These are phyloP conservation scores for Saccharomycopsis sp. DNA, from an alignment of 805 yeast species.

Conservation along the genomic window DNA sequence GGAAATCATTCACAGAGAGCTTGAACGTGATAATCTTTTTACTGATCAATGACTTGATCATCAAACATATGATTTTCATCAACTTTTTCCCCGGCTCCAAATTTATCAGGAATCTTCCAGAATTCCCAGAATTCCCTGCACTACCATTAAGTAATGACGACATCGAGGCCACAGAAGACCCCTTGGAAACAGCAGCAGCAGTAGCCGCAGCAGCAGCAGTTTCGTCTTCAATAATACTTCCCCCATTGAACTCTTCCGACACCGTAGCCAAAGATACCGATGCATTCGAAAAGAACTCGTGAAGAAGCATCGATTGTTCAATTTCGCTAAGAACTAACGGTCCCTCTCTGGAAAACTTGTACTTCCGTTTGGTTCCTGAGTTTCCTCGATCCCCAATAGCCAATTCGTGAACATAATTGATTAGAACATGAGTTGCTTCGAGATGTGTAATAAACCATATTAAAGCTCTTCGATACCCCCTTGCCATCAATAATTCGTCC, in stretches of 20 bases:
- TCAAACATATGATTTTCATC: conserved; percentile 52
- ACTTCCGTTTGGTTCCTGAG: conserved; percentile 17
- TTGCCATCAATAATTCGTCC: conserved; percentile 66
- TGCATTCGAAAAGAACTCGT: conserved; percentile 59
- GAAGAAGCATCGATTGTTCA: conserved; percentile 61
- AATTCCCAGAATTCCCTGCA: background rate
- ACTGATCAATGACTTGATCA: conserved; percentile 48
- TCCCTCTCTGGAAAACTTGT: conserved; percentile 51
- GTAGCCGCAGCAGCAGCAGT: conserved; percentile 18
- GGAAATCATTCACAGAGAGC: conserved; percentile 40
- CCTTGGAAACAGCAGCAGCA: background rate
- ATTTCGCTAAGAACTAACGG: conserved; percentile 44
- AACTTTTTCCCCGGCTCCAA: conserved; percentile 27
- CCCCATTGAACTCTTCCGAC: conserved; percentile 24
- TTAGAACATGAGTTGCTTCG: conserved; percentile 46
- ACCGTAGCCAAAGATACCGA: conserved; percentile 38
- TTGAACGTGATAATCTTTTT: conserved; percentile 39
- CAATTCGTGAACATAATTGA: conserved; percentile 59
- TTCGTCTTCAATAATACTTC: conserved; percentile 20
- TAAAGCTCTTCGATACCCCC: conserved; percentile 54
- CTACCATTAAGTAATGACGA: background rate
- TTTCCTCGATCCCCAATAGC: conserved; percentile 52
- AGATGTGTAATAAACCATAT: conserved; percentile 66
- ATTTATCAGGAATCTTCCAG: background rate
- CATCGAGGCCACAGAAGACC: background rate